A percentile compares a stretch with the other conserved stretches of the same genome.
phyloP scores from a whole-genome alignment of 371 early-diverging fungal genomes.

The Neoconidiobolus thromboides region DNA sequence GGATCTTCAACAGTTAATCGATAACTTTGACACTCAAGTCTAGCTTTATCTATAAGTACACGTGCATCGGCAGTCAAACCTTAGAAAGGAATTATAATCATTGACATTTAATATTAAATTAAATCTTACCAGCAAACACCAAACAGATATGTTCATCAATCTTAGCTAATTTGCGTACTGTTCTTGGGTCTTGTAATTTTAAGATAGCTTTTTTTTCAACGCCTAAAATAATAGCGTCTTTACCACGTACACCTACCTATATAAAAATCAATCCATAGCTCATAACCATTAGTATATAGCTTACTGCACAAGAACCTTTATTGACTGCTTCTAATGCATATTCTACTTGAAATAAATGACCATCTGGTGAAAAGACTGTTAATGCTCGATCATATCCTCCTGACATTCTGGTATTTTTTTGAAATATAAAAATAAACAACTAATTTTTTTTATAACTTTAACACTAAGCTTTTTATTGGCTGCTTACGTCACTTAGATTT shows the following conservation, averaged over 20 bases:
- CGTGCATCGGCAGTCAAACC: conserved; percentile 93
- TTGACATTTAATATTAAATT: background rate
- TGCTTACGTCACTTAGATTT: too few species aligned
- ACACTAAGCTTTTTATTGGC: too few species aligned
- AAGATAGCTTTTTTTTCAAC: conserved; percentile 94
- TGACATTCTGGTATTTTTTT: background rate
- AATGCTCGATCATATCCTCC: conserved; percentile 76
- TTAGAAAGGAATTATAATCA: conserved; percentile 10
- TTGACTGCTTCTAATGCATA: conserved; percentile 98
- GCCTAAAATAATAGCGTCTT: conserved; percentile 80
- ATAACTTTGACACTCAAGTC: conserved; percentile 94
- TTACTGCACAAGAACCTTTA: conserved; percentile 94
- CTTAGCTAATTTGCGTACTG: conserved; percentile 89
- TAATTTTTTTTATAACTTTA: too few species aligned
- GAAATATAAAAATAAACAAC: too few species aligned
- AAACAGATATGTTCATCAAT: conserved; percentile 93
- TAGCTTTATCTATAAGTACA: conserved; percentile 89
- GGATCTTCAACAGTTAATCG: conserved; percentile 94
- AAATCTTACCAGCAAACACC: conserved; percentile 77
- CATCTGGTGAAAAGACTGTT: conserved; percentile 99
- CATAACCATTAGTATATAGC: conserved; percentile 9
- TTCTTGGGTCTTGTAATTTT: conserved; percentile 93
- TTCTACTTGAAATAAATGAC: conserved; percentile 99
- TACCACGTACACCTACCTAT: conserved; percentile 93
- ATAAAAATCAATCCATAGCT: background rate